phyloP scores from a whole-genome alignment of 2,329 filamentous ascomycete genomes.

The Colletotrichum destructivum region DNA sequence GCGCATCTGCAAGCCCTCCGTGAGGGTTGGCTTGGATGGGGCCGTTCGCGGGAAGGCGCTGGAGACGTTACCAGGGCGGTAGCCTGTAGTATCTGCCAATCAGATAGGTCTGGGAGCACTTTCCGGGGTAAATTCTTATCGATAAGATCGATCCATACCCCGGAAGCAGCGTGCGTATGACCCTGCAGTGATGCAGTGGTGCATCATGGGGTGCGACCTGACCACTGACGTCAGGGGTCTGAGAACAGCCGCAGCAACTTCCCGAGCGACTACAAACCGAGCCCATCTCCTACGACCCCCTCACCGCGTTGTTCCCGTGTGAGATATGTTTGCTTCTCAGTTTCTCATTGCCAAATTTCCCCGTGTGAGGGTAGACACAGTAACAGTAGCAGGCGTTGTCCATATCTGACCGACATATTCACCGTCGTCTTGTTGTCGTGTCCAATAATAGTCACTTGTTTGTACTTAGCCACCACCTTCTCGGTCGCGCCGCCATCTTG shows the following conservation, averaged over 20 bases:
- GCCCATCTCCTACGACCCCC: conserved; percentile 26
- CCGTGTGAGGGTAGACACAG: conserved; percentile 7
- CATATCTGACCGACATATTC: conserved; percentile 17
- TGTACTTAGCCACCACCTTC: background rate
- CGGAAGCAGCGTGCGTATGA: conserved; percentile 26
- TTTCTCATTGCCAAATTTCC: background rate
- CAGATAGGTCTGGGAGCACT: background rate
- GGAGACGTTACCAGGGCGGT: conserved; percentile 12
- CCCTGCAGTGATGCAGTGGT: conserved; percentile 34
- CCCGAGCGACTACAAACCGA: conserved; percentile 40
- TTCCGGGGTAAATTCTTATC: conserved; percentile 20
- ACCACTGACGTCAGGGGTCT: conserved; percentile 38
- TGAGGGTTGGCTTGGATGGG: conserved; percentile 26
- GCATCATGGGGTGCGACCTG: conserved; percentile 32
- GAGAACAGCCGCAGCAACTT: conserved; percentile 19
- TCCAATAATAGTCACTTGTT: conserved; percentile 14
- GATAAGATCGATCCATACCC: conserved; percentile 32
- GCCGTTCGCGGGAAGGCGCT: background rate
- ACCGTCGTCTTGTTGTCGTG: conserved; percentile 16
- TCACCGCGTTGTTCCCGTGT: conserved; percentile 7
- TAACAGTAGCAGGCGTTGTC: background rate
- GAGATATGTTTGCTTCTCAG: conserved; percentile 27
- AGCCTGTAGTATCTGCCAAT: conserved; percentile 20
- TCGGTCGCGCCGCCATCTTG: conserved; percentile 6
- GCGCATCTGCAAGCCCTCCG: conserved; percentile 35